phyloP scores from a whole-genome alignment of 768 basidiomycete genomes.

The Obba rivulosa region DNA sequence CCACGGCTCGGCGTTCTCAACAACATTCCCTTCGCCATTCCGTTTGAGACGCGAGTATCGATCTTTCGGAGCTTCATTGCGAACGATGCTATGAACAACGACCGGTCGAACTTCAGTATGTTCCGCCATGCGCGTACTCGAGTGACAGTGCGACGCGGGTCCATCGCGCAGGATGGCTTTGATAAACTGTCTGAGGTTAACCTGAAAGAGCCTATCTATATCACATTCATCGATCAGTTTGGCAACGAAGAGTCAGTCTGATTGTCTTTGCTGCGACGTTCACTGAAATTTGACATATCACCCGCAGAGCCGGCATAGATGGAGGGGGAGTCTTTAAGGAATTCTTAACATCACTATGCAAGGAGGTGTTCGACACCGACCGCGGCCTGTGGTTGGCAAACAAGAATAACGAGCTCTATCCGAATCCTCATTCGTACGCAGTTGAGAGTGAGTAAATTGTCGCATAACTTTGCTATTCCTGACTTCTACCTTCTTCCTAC shows the following conservation, averaged over 20 bases:
- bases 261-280: neutral
- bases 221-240: slow-evolving; percentile 90
- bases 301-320: slow-evolving; percentile 79
- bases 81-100: slow-evolving; percentile 42
- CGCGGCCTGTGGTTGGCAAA: slow-evolving; percentile 92
- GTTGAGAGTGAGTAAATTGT: slow-evolving; percentile 63
- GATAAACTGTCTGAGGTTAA: slow-evolving; percentile 72
- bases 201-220: slow-evolving; percentile 78
- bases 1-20: slow-evolving; percentile 88
- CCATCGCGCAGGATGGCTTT: slow-evolving; percentile 88
- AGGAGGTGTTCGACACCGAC: slow-evolving; percentile 93
- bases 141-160: slow-evolving; percentile 63
- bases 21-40: slow-evolving; percentile 94
- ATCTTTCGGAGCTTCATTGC: slow-evolving; percentile 84
- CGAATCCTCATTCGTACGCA: slow-evolving; percentile 89
- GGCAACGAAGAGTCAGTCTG: slow-evolving; percentile 73
- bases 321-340: slow-evolving; percentile 98
- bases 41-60: slow-evolving; percentile 85
- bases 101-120: slow-evolving; percentile 2
- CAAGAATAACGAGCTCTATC: slow-evolving; percentile 90
- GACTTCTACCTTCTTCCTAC: neutral
- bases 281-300: neutral
- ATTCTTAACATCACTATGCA: slow-evolving; percentile 87
- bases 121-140: slow-evolving; percentile 22
- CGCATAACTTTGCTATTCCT: too few relatives aligned